A percentile compares a stretch with the other conserved stretches of the same genome.
Evolutionary conservation across 192 early-diverging fungal genomes (phyloP).

Genomic region (Backusella liffmaniae): DNA sequence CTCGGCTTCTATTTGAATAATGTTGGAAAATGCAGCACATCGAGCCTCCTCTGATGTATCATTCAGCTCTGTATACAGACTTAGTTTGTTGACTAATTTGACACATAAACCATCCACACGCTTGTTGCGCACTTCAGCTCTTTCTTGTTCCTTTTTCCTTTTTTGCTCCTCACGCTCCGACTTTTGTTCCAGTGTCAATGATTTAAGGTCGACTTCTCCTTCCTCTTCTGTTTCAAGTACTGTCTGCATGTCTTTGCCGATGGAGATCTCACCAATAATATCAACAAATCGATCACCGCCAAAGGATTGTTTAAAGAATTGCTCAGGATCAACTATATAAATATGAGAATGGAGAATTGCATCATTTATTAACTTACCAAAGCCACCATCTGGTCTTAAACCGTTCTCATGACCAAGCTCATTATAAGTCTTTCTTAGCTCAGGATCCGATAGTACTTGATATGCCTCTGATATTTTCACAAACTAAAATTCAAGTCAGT

Average conservation of each 20-base stretch:
- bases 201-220: conserved; percentile 16
- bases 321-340: conserved; percentile 78
- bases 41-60: conserved; percentile 12
- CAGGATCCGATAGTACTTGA: conserved; percentile 92
- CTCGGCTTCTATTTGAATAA: conserved; percentile 80
- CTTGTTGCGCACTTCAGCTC: conserved; percentile 50
- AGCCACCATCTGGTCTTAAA: conserved; percentile 60
- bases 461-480: conserved; percentile 97
- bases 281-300: conserved; percentile 96
- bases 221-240: conserved; percentile 65
- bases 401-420: conserved; percentile 72
- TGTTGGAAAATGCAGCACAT: conserved; percentile 63
- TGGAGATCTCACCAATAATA: conserved; percentile 97
- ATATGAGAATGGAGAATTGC: no score
- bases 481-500: conserved; percentile 52
- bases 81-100: conserved; percentile 77
- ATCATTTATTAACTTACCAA: conserved; percentile 39
- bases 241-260: conserved; percentile 89
- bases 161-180: conserved; percentile 56
- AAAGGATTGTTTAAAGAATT: conserved; percentile 96
- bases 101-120: conserved; percentile 71
- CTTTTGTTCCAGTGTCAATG: conserved; percentile 51
- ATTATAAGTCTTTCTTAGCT: conserved; percentile 86
- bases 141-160: conserved; percentile 58
- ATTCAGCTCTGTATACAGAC: conserved; percentile 61